Base-by-base conservation (phyloP, 148 eudicot species). In the Fagopyrum esculentum region DNA sequence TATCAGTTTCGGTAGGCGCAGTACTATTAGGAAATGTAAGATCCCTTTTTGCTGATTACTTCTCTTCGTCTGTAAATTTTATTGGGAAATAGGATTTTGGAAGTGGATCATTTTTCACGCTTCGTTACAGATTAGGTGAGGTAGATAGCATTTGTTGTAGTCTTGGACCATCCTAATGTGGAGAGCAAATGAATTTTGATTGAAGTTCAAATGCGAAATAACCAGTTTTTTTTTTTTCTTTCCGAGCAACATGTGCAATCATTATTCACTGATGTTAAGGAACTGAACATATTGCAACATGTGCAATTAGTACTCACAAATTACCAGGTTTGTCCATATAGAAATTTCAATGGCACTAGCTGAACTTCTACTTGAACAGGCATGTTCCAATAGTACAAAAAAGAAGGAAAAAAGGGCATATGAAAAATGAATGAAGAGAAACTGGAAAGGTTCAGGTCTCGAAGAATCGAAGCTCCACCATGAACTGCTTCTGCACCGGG, bases 381-480 rank as follows among this genome's bases (percentile, higher is more conserved):
- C 16, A 63, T 63, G 16, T 63, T 66, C 17, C 17, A 66, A 43
- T 5, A 35, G 46, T 66, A 66, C 43, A 66, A 66, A 35, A 40
- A 43, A 66, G 26, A 1, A 66, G 3, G 15, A 8, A 12, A 13
- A 29, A 29, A 26, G 35, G 35, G 35, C 11, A 30, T 29, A 63
- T n/a, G 66, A 22, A 63, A 66, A 5, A 40, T 35, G 6, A 66
- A 0, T 66, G 71, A 17, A 66, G 71, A 57, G 11, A 66, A 6
- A 29, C 44, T 46, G 19, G 7, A 71, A 16, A 69, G 72, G 72
- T 56, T 79, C 75, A 92, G 17, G 79, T 84, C 84, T 93, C 98
- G 15, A 88, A 88, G 80, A 91, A 89, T 13, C 98, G 87, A 43
- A 93, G 93, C 82, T 91, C 98, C 35, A 93, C 78, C 98, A 93